These are phyloP conservation scores for Voacanga thouarsii DNA, from an alignment of 257 asterid genomes.

Conservation along the genomic window DNA sequence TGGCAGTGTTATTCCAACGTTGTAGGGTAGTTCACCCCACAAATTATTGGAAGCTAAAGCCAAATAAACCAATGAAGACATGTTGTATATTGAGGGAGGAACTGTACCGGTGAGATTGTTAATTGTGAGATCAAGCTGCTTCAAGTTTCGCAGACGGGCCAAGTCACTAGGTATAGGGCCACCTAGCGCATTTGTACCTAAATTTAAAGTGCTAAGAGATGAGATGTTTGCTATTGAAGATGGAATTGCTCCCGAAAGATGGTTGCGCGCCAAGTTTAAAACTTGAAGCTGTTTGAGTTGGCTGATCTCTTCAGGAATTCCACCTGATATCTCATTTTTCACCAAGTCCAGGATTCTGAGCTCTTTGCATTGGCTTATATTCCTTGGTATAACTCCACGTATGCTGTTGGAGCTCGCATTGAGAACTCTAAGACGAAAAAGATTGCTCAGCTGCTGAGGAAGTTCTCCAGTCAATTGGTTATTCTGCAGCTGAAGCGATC, in stretches of 20 bases:
- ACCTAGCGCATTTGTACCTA: constrained; percentile 31
- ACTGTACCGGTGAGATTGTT: constrained; percentile 47
- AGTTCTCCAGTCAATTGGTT: constrained; percentile 44
- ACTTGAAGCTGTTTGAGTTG: constrained; percentile 33
- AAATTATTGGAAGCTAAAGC: constrained; percentile 41
- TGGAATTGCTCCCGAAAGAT: constrained; percentile 47
- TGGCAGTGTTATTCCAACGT: constrained; percentile 46
- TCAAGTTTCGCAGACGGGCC: constrained; percentile 31
- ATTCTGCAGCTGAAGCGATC: constrained; percentile 46
- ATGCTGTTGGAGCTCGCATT: constrained; percentile 37
- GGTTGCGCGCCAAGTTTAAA: constrained; percentile 41
- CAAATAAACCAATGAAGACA: constrained; percentile 41
- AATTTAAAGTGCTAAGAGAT: constrained; percentile 17
- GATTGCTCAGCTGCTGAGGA: constrained; percentile 37
- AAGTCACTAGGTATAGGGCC: constrained; percentile 39
- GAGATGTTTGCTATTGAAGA: constrained; percentile 38
- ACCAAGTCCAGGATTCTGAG: constrained; percentile 34
- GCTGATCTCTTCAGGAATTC: constrained; percentile 34
- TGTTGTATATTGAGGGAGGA: constrained; percentile 45
- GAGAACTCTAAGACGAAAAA: constrained; percentile 21
- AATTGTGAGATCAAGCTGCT: constrained; percentile 45
- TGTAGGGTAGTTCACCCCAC: constrained; percentile 42
- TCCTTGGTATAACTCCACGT: constrained; percentile 36
- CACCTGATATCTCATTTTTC: constrained; percentile 47
- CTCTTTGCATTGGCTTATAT: constrained; percentile 34